Conservation (phyloP, 2,329 filamentous ascomycete genomes). For the Penicillium decumbens region DNA sequence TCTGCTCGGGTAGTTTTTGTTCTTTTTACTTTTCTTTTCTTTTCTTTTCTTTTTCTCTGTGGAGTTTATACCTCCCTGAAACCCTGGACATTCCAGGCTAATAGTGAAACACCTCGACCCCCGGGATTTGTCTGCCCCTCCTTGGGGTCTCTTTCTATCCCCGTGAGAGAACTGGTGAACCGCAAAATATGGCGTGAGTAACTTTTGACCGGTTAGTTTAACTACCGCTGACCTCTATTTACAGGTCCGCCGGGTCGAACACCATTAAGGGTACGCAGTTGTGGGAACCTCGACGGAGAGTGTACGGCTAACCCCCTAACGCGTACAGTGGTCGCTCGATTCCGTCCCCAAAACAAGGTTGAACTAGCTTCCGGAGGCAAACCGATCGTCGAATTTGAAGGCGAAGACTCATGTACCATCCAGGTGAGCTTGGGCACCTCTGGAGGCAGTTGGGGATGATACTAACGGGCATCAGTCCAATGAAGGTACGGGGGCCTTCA, state of each 20-base stretch:
- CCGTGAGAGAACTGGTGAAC: conserved; percentile 14
- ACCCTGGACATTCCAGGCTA: conserved; percentile 11
- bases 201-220: conserved; percentile 6
- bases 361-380: conserved; percentile 87
- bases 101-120: conserved; percentile 10
- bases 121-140: conserved; percentile 22
- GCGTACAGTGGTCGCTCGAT: conserved; percentile 81
- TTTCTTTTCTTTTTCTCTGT: conserved; percentile 7
- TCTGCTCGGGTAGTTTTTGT: conserved; percentile 4
- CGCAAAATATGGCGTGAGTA: conserved; percentile 48
- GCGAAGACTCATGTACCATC: conserved; percentile 80
- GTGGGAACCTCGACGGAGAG: neutral
- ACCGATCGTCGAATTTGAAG: conserved; percentile 83
- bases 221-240: conserved; percentile 12
- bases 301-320: conserved; percentile 40
- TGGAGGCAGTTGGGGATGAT: neutral
- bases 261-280: conserved; percentile 51
- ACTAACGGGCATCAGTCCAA: conserved; percentile 56
- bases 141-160: conserved; percentile 20
- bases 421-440: conserved; percentile 57
- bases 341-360: conserved; percentile 92
- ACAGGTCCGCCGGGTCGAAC: conserved; percentile 36
- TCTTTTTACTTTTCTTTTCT: neutral
- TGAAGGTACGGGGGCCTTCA: conserved; percentile 81
- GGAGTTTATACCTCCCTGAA: conserved; percentile 8